These are phyloP conservation scores for Cryptosporidium tyzzeri DNA, from an alignment of 169 alveolate species.

Conservation along the genomic window DNA sequence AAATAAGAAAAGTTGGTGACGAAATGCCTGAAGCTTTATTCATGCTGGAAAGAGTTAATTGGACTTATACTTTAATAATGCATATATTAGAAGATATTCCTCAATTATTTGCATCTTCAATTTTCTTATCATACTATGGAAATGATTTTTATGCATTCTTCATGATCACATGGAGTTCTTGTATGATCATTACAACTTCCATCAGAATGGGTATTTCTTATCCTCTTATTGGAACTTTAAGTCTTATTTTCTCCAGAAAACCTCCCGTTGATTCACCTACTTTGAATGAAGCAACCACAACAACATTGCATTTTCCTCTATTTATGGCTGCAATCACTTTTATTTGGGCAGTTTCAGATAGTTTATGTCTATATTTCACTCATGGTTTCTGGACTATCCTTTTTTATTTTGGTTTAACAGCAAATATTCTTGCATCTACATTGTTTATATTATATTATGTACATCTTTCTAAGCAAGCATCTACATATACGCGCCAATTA, in stretches of 20 bases:
- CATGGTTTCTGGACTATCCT: constrained; percentile 66
- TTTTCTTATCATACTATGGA: constrained; percentile 57
- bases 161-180: constrained; percentile 75
- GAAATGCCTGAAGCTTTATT: constrained; percentile 43
- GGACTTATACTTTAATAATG: constrained; percentile 67
- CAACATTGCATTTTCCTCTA: constrained; percentile 50
- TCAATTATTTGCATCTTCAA: constrained; percentile 63
- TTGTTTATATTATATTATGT: constrained; percentile 52
- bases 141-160: constrained; percentile 65
- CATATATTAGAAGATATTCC: constrained; percentile 68
- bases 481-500: constrained; percentile 49
- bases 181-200: constrained; percentile 62
- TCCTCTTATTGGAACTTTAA: constrained; percentile 52
- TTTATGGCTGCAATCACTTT: constrained; percentile 60
- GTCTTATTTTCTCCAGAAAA: constrained; percentile 60
- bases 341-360: constrained; percentile 51
- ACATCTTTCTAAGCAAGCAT: constrained; percentile 53
- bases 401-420: constrained; percentile 34
- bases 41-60: constrained; percentile 65
- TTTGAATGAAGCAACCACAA: constrained; percentile 57
- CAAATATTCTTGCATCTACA: constrained; percentile 44
- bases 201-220: constrained; percentile 63
- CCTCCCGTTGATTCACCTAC: constrained; percentile 71
- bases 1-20: constrained; percentile 41
- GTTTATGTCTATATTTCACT: constrained; percentile 53